A percentile compares a stretch with the other conserved stretches of the same genome.
Evolutionary conservation across 164 flowering plant species (phyloP).

Genomic region (Cinnamomum micranthum): DNA sequence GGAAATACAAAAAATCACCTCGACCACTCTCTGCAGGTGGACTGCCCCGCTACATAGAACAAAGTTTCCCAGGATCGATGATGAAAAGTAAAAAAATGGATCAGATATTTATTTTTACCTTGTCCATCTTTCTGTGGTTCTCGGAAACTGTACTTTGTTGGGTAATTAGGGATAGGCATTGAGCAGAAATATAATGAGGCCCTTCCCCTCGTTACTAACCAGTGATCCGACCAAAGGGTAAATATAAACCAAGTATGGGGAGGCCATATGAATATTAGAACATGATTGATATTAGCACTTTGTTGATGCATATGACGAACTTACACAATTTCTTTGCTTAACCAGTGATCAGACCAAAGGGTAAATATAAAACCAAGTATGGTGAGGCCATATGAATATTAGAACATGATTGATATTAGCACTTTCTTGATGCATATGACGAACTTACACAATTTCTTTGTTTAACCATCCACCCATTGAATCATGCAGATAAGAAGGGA

Average conservation of each 20-base stretch:
- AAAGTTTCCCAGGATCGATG: not conserved
- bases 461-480: conserved; percentile 79
- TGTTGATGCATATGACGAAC: conserved; percentile 16
- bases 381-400: too few species aligned
- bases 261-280: too few species aligned
- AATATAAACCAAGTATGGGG: too few species aligned
- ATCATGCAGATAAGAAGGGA: conserved; percentile 71
- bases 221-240: too few species aligned
- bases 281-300: not conserved
- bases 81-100: too few species aligned
- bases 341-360: conserved; percentile 30
- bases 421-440: not conserved
- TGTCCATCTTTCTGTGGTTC: not conserved
- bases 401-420: not conserved
- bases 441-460: conserved; percentile 70
- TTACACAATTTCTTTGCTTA: conserved; percentile 69
- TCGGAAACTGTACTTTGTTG: not conserved
- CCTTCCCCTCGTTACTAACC: not conserved
- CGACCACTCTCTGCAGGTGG: too few species aligned
- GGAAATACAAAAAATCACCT: not conserved
- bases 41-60: too few species aligned
- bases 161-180: not conserved
- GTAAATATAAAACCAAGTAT: too few species aligned
- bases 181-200: not conserved
- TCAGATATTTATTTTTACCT: not conserved